A percentile compares a stretch with the other conserved stretches of the same genome.
Evolutionary conservation across 371 early-diverging fungal genomes (phyloP).

Genomic region (Mucor indicus): DNA sequence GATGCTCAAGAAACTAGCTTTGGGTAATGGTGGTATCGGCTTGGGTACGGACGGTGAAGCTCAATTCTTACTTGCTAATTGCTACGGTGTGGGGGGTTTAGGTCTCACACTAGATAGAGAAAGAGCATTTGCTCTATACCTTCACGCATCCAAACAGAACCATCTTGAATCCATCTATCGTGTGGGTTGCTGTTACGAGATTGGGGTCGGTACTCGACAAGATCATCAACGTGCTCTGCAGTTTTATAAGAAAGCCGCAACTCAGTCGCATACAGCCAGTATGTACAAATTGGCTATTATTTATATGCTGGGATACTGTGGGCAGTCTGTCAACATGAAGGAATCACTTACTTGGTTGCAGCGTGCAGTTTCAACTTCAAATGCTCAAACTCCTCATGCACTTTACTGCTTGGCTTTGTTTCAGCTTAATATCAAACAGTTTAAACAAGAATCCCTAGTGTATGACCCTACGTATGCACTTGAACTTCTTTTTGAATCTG

Average conservation of each 20-base stretch:
- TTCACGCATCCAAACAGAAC: conserved; percentile 87
- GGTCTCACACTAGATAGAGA: conserved; percentile 78
- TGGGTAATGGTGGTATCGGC: conserved; percentile 52
- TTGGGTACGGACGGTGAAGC: conserved; percentile 73
- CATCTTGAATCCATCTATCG: conserved; percentile 90
- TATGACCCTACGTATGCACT: conserved; percentile 79
- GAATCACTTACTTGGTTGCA: conserved; percentile 93
- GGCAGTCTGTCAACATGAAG: conserved; percentile 70
- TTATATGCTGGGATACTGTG: conserved; percentile 74
- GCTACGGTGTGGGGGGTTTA: conserved; percentile 72
- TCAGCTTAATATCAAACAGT: conserved; percentile 67
- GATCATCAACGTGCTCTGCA: conserved; percentile 78
- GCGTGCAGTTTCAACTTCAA: conserved; percentile 80
- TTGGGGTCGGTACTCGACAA: conserved; percentile 86
- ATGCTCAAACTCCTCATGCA: conserved; percentile 61
- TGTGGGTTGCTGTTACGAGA: conserved; percentile 90
- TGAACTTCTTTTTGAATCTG: conserved; percentile 83
- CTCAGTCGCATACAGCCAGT: conserved; percentile 83
- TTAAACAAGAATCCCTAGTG: conserved; percentile 52
- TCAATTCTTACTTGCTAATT: conserved; percentile 86
- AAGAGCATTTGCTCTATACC: conserved; percentile 83
- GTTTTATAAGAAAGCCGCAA: conserved; percentile 91
- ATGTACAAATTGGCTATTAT: conserved; percentile 95
- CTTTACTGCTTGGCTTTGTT: conserved; percentile 85
- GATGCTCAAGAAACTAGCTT: conserved; percentile 65